Conservation (phyloP, 2,329 filamentous ascomycete species). For the Botrytis galanthina region DNA sequence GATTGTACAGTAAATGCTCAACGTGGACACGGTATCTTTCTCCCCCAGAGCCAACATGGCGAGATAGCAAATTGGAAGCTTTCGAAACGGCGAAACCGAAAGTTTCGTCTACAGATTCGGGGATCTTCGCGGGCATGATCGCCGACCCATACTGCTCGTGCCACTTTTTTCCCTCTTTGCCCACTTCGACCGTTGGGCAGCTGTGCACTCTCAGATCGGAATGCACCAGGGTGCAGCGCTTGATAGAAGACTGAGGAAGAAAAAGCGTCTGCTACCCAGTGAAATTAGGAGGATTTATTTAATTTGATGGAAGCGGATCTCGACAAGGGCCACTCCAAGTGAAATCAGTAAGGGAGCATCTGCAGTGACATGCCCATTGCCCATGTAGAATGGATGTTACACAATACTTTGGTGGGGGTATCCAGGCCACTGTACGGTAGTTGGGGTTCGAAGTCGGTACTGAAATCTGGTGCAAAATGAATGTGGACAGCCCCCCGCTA, state of each 20-base stretch:
- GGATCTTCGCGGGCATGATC: constrained; percentile 11
- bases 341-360: background rate
- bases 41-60: constrained; percentile 1
- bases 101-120: background rate
- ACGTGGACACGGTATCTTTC: constrained; percentile 3
- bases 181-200: constrained; percentile 15
- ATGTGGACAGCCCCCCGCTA: constrained; percentile 14
- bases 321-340: background rate
- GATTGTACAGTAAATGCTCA: background rate
- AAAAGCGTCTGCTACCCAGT: constrained; percentile 1
- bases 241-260: background rate
- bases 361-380: background rate
- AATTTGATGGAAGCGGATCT: constrained; percentile 8
- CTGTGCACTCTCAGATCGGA: constrained; percentile 9
- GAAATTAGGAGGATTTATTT: background rate
- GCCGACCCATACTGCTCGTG: background rate
- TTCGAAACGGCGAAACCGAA: constrained; percentile 5
- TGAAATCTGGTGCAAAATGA: constrained; percentile 16
- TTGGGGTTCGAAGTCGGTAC: constrained; percentile 4
- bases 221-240: constrained; percentile 1
- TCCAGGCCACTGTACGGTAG: background rate
- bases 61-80: background rate
- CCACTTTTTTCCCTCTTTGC: constrained; percentile 10
- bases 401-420: background rate
- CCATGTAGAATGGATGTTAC: background rate